Percentiles rank a stretch among this genome's conserved stretches.
These are phyloP conservation scores for Malbranchea cinnamomea DNA, from an alignment of 2,329 filamentous ascomycete genomes.

Conservation along the genomic window DNA sequence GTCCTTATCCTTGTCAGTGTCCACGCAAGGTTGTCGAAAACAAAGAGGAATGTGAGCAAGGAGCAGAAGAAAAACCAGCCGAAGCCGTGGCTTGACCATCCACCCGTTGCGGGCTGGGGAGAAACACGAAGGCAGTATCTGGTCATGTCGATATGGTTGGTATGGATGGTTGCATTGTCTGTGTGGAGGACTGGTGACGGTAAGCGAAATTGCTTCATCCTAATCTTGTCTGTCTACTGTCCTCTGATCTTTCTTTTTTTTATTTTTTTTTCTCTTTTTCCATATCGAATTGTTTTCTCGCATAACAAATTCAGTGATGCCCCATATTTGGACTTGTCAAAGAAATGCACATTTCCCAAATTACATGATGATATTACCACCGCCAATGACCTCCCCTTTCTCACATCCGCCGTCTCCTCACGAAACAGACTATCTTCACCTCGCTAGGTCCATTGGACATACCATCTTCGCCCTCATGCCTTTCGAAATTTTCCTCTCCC, in stretches of 20 bases:
- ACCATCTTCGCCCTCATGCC: slow-evolving; percentile 45
- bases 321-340: too few relatives aligned
- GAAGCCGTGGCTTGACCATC: slow-evolving; percentile 31
- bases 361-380: background rate
- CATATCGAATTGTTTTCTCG: background rate
- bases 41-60: slow-evolving; percentile 2
- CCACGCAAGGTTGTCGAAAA: slow-evolving; percentile 13
- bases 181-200: slow-evolving; percentile 39
- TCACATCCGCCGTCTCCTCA: background rate
- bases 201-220: slow-evolving; percentile 19
- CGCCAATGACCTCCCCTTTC: slow-evolving; percentile 2
- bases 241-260: background rate
- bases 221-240: background rate
- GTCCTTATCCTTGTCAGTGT: slow-evolving; percentile 27
- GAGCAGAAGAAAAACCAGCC: slow-evolving; percentile 6
- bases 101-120: slow-evolving; percentile 25
- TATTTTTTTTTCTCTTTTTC: slow-evolving; percentile 1
- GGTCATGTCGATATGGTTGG: slow-evolving; percentile 17
- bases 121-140: slow-evolving; percentile 39
- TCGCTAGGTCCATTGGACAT: slow-evolving; percentile 47
- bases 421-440: slow-evolving; percentile 46
- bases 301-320: too few relatives aligned
- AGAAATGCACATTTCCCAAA: background rate
- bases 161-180: slow-evolving; percentile 36
- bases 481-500: slow-evolving; percentile 41